These are phyloP conservation scores for Penicillium canescens DNA, from an alignment of 495 filamentous ascomycete genomes.

Conservation along the genomic window DNA sequence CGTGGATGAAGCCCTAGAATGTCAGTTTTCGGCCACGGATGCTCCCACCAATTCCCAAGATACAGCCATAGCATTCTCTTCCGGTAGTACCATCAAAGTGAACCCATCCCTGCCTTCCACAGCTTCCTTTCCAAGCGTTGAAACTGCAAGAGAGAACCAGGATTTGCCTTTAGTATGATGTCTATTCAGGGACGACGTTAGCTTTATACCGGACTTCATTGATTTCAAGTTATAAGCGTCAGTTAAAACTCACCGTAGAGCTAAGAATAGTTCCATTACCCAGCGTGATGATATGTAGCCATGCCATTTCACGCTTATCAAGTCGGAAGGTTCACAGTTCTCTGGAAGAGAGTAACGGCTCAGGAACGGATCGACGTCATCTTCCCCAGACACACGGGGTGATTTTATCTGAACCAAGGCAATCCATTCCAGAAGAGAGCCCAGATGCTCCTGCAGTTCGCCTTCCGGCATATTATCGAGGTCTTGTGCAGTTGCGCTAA, in stretches of 20 bases:
- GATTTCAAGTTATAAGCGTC: neutral
- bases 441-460: constrained; percentile 60
- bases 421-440: constrained; percentile 81
- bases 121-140: constrained; percentile 35
- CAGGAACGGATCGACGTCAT: constrained; percentile 77
- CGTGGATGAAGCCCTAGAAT: neutral
- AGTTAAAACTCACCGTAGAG: constrained; percentile 37
- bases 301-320: constrained; percentile 50
- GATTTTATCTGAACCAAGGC: constrained; percentile 71
- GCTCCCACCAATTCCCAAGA: constrained; percentile 4
- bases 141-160: constrained; percentile 45
- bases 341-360: constrained; percentile 74
- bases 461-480: constrained; percentile 34
- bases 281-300: constrained; percentile 44
- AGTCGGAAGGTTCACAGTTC: constrained; percentile 15
- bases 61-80: neutral
- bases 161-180: neutral
- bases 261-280: constrained; percentile 40
- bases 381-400: constrained; percentile 64
- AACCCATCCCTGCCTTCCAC: constrained; percentile 48
- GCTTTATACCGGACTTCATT: neutral
- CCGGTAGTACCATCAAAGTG: constrained; percentile 33
- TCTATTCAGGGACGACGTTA: constrained; percentile 11
- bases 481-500: constrained; percentile 31
- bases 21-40: constrained; percentile 2